Evolutionary conservation across 768 basidiomycete species (phyloP), one percentile per base, ranked within the genome.

Genomic region (Leucocoprinus birnbaumii): DNA sequence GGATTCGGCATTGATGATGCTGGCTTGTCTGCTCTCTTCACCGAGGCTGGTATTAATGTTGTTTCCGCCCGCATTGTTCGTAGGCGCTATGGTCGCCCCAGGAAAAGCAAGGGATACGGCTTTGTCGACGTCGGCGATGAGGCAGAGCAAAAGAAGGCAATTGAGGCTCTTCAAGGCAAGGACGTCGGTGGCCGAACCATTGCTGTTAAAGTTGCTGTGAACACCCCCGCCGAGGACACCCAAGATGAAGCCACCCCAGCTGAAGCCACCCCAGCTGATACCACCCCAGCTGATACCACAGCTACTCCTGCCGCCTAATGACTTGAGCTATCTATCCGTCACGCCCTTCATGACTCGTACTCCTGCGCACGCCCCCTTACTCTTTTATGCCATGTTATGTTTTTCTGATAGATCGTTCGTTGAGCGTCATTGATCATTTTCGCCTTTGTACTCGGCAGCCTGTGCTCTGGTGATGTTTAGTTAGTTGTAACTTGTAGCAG

Each of bases 131-230:
- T 97, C 59, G 92, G 89, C 58, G 76, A 76, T 62, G 87, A 94
- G 71, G 89, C 85, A 63, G 86, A 94, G 72, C 96, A 99, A 77
- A 71, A 86, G 69, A 93, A 94, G 76, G 96, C 94, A 51, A 88
- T 99, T 59, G 84, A 84, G 54, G 83, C 84, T 61, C 80, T 94
- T 59, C 80, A 94, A 63, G 94, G 91, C 68, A 92, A 91, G 71
- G 88, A 96, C 59, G 75, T 99, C 54, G 86, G 84, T 44, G 94
- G 92, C 49, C 80, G 96, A 63, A 68, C 80, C 60, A 87, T 99
- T 66, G 90, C 89, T 58, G 91, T 98, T 77, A 98, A 97, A 80
- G 80, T 99, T 61, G 96, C 96, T 50, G 92, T 98, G 71, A 93
- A 96, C 73, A 77, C 87, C 51, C 78, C 82, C 65, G 81, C 77